Base-by-base conservation (phyloP, 805 yeast species). In the Zygosaccharomyces siamensis region DNA sequence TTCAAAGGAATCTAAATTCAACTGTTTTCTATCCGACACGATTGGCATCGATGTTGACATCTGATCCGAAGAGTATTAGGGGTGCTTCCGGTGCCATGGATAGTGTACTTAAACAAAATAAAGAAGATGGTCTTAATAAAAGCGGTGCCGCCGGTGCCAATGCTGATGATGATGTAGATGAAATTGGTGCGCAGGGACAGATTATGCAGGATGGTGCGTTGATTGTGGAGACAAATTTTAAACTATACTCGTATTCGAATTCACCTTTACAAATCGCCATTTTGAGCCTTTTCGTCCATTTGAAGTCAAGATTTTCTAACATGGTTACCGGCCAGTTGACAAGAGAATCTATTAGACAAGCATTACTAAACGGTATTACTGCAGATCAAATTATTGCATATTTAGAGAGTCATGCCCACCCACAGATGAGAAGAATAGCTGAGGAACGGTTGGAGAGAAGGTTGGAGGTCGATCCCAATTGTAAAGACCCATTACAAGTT, bases 221-320 rank as follows among this genome's bases (percentile, higher is more conserved):
- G 47, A 86, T 93, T 50, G 74, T 93, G 33, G 99, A 93, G 66
- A 93, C 99, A 0, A 93, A 93, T 68, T 93, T 89, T 73, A 86
- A 93, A 62, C 63, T 93, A 4, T 93, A 93, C 60, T 92, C 97
- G 39, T 90, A 90, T 64, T 89, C 97, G 2, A 85, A 88, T 53
- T 89, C 97, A 1, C 97, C 98, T 1, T 72, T 93, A 48, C 98
- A 93, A 67, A 90, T 92, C 56, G 97, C 98, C 8, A 86, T 93
- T 51, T 72, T 93, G 47, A 87, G 89, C 62, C 66, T 93, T 40
- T 93, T 93, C 70, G 95, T 89, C 23, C 93, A 88, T 61, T 69
- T 93, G 51, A 84, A 81, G 55, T 78, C 95, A 0, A 74, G 99
- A 51, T 93, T 93, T 66, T 74, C 89, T 11, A 93, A 93, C 63